phyloP scores from a whole-genome alignment of 1,284 basidiomycete species.

The Papiliotrema nemorosa region DNA sequence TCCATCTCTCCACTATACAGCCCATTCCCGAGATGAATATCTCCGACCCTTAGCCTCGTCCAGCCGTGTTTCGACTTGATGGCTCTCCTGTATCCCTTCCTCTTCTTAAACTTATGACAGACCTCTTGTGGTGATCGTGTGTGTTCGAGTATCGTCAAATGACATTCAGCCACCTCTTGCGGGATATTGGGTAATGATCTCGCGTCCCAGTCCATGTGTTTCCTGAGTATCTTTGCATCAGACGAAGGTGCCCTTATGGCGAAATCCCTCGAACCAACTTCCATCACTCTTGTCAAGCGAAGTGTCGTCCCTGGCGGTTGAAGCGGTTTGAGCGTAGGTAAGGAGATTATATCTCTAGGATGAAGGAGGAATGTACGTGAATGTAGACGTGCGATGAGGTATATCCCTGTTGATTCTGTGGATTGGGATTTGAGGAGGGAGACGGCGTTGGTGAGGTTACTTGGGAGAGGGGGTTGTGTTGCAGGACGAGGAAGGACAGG shows the following conservation, averaged over 20 bases:
- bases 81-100: conserved; percentile 88
- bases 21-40: conserved; percentile 56
- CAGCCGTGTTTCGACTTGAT: conserved; percentile 88
- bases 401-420: conserved; percentile 66
- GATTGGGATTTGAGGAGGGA: conserved; percentile 48
- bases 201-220: conserved; percentile 30
- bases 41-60: conserved; percentile 81
- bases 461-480: conserved; percentile 22
- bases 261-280: conserved; percentile 91
- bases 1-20: not conserved
- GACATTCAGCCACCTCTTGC: conserved; percentile 59
- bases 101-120: conserved; percentile 92
- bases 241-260: conserved; percentile 59
- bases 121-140: conserved; percentile 89
- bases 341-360: conserved; percentile 83
- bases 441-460: conserved; percentile 38
- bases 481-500: conserved; percentile 28
- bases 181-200: conserved; percentile 28
- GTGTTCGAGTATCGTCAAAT: conserved; percentile 91
- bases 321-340: conserved; percentile 68
- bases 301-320: conserved; percentile 73
- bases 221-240: conserved; percentile 54
- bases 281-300: conserved; percentile 79
- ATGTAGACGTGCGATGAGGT: conserved; percentile 84
- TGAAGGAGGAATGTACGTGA: conserved; percentile 84